Evolutionary conservation across 495 filamentous ascomycete species (phyloP).

Genomic region (Xylona heveae): DNA sequence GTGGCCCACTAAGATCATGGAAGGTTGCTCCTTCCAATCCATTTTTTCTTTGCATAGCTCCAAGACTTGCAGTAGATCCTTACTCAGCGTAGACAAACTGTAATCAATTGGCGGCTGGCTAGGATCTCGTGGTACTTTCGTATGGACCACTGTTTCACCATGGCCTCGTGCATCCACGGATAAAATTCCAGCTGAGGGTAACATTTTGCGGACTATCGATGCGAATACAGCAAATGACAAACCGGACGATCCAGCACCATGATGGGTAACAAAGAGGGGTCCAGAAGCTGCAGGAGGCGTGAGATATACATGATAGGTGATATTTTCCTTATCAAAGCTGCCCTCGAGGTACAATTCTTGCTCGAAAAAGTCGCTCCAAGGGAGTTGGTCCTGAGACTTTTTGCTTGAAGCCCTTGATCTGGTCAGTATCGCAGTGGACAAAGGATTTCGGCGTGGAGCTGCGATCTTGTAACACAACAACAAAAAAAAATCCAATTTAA

Average conservation of each 20-base stretch:
- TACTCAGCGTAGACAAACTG: conserved; percentile 42
- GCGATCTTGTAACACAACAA: conserved; percentile 6
- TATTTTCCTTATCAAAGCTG: conserved; percentile 17
- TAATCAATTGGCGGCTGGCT: too few species aligned
- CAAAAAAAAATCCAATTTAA: background rate
- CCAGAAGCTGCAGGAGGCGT: conserved; percentile 33
- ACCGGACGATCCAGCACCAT: conserved; percentile 76
- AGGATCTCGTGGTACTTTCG: too few species aligned
- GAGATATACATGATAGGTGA: conserved; percentile 71
- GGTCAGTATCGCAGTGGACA: too few species aligned
- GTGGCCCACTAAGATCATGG: conserved; percentile 75
- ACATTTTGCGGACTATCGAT: conserved; percentile 48
- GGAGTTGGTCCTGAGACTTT: conserved; percentile 16
- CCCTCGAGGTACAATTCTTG: conserved; percentile 56
- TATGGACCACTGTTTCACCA: conserved; percentile 38
- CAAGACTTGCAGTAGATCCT: conserved; percentile 53
- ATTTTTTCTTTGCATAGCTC: conserved; percentile 37
- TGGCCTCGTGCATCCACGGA: conserved; percentile 74
- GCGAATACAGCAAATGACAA: conserved; percentile 71
- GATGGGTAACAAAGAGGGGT: conserved; percentile 75
- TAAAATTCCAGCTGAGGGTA: conserved; percentile 67
- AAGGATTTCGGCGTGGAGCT: conserved; percentile 17
- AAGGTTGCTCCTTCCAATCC: conserved; percentile 50
- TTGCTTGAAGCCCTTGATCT: too few species aligned
- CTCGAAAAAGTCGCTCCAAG: conserved; percentile 78